Percentiles rank a stretch among this genome's conserved stretches.
These are phyloP conservation scores for Rhodotorula toruloides DNA, from an alignment of 768 basidiomycete genomes.

Conservation along the genomic window DNA sequence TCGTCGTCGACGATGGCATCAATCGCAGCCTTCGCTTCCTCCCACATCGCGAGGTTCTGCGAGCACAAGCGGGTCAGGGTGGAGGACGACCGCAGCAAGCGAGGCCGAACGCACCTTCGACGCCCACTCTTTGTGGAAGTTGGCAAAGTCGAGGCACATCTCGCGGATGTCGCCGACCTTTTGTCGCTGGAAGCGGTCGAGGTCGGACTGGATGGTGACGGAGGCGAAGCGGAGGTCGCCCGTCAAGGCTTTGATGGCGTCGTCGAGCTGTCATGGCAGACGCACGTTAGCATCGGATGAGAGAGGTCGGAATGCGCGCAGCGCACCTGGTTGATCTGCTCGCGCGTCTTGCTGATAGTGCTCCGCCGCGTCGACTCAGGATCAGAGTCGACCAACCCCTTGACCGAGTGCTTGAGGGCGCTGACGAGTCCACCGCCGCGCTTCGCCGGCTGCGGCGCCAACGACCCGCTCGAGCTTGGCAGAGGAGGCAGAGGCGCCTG, in stretches of 20 bases:
- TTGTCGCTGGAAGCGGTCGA: constrained; percentile 96
- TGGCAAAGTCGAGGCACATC: constrained; percentile 85
- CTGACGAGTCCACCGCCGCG: constrained; percentile 63
- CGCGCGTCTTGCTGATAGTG: constrained; percentile 86
- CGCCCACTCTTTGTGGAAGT: constrained; percentile 92
- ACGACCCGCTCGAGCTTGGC: constrained; percentile 1
- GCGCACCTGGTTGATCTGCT: constrained; percentile 85
- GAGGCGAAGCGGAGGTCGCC: constrained; percentile 95
- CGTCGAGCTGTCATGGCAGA: constrained; percentile 79
- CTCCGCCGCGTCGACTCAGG: constrained; percentile 92
- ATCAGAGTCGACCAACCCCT: constrained; percentile 98
- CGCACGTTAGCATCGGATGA: too few relatives aligned
- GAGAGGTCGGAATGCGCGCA: background rate
- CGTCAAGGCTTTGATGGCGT: constrained; percentile 82
- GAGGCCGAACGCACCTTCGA: constrained; percentile 62
- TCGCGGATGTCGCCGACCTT: constrained; percentile 94
- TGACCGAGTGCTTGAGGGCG: constrained; percentile 87
- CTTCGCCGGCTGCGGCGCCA: constrained; percentile 8
- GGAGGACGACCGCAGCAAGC: background rate
- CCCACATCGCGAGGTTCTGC: constrained; percentile 95
- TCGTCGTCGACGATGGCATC: constrained; percentile 60
- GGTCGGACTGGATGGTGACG: constrained; percentile 91
- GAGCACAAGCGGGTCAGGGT: background rate
- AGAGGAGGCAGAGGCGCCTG: constrained; percentile 19
- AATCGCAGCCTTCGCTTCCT: constrained; percentile 88